Evolutionary conservation across 192 early-diverging fungal genomes (phyloP).

Genomic region (Coemansia sp.): DNA sequence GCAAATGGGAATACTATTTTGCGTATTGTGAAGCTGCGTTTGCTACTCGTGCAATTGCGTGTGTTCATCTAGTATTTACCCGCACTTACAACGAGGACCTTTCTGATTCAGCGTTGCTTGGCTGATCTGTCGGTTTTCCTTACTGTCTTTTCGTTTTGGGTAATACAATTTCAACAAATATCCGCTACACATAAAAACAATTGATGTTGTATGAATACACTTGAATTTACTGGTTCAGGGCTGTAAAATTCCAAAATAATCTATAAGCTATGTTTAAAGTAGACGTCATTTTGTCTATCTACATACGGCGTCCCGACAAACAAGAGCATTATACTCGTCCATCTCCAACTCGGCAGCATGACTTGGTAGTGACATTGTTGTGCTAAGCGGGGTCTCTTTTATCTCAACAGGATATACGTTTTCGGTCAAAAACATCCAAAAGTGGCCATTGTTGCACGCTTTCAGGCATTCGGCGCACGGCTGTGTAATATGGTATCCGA

Average conservation of each 20-base stretch:
- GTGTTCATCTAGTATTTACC: constrained; percentile 51
- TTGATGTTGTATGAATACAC: constrained; percentile 5
- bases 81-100: constrained; percentile 30
- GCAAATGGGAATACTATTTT: constrained; percentile 77
- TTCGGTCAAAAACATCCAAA: constrained; percentile 94
- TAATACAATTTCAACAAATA: neutral
- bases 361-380: constrained; percentile 19
- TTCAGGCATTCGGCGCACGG: constrained; percentile 86
- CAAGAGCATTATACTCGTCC: constrained; percentile 26
- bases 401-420: constrained; percentile 58
- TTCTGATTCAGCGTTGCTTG: neutral
- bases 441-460: constrained; percentile 94
- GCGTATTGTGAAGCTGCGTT: constrained; percentile 76
- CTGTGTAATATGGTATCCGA: constrained; percentile 81
- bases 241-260: neutral
- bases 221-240: neutral
- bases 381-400: constrained; percentile 18
- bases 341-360: constrained; percentile 27
- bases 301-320: constrained; percentile 37
- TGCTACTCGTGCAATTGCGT: constrained; percentile 58
- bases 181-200: neutral
- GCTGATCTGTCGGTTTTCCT: neutral
- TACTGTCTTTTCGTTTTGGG: neutral
- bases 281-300: constrained; percentile 25
- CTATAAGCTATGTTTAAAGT: no score